These are phyloP conservation scores for Cladosporium oxysporum DNA, from an alignment of 2,329 filamentous ascomycete genomes.

Conservation along the genomic window DNA sequence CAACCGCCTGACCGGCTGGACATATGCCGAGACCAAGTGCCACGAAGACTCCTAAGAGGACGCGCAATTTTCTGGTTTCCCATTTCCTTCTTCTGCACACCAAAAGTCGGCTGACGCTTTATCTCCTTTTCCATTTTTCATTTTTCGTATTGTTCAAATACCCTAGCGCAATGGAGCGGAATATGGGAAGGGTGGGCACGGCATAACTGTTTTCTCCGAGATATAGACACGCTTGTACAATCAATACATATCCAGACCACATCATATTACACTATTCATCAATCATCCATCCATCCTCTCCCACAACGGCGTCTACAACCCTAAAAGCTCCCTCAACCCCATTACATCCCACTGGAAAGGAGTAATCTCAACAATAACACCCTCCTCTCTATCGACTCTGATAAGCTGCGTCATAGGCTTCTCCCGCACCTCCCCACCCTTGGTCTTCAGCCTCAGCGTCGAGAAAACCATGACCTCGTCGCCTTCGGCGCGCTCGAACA, in stretches of 20 bases:
- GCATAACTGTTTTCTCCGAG: not conserved
- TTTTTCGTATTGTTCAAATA: slow-evolving; percentile 7
- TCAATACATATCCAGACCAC: not conserved
- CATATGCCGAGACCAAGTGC: slow-evolving; percentile 28
- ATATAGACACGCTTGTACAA: not conserved
- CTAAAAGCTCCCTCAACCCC: slow-evolving; percentile 25
- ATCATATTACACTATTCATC: not conserved
- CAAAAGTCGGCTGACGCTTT: not conserved
- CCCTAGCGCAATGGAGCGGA: slow-evolving; percentile 10
- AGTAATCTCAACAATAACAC: slow-evolving; percentile 34
- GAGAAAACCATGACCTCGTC: slow-evolving; percentile 33
- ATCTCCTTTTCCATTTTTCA: not conserved
- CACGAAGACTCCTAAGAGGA: slow-evolving; percentile 3
- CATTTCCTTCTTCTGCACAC: not conserved
- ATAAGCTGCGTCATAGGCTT: slow-evolving; percentile 37
- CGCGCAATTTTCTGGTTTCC: not conserved
- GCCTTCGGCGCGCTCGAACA: slow-evolving; percentile 35
- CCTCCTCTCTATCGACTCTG: slow-evolving; percentile 38
- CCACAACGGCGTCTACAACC: not conserved
- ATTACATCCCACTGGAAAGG: slow-evolving; percentile 42
- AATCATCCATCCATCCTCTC: not conserved
- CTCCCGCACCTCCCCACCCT: slow-evolving; percentile 34
- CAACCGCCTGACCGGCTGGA: slow-evolving; percentile 50
- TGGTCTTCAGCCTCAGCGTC: slow-evolving; percentile 32
- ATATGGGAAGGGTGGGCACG: not conserved